Evolutionary conservation across 768 basidiomycete genomes (phyloP), one percentile per base, ranked within the genome.

Genomic region (Strobilomyces echinocephalus): DNA sequence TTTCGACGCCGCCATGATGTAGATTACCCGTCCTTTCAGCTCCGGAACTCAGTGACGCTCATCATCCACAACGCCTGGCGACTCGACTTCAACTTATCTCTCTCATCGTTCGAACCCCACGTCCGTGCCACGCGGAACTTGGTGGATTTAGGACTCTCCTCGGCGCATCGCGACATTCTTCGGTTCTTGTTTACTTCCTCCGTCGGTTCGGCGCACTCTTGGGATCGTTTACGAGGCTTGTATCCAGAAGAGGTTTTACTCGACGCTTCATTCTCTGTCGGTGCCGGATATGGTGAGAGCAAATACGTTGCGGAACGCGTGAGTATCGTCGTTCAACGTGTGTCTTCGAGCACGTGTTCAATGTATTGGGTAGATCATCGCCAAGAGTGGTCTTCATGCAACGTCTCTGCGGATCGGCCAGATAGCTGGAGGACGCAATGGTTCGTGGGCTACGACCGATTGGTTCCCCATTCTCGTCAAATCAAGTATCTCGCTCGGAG

Each of bases 41-140:
- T 65, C 26, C 59, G 55, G 10, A 43, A 58, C 10, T 60, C 60
- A 1, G 63, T 74, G 24, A 69, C 66, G 8, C 48, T 68, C 67
- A 48, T 73, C 46, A 63, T 73, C 18, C 39, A 39, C 18, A 39
- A 39, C 10, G 39, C 39, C 39, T 39, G 39, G 39, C 39, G 39
- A 14, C 59, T 77, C 8, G 70, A 79, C 52, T 77, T 76, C 53
- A 76, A 77, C 18, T 55, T 73, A 8, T 58, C 70, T 0, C 57
- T 78, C 3, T 35, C 55, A 0, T 75, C 74, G 1, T 76, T 71
- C 46, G 73, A 77, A 54, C 57, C 68, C 0, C 63, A 70, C 18
- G 54, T 79, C n/a, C 62, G 59, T 0, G 72, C 69, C 3, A 65
- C 64, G 1, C 58, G 71, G 15, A 59, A 68, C 21, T 56, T 75